Evolutionary conservation across 1,139 yeast species (phyloP).

Genomic region (Casaregolazyma suthepensis): DNA sequence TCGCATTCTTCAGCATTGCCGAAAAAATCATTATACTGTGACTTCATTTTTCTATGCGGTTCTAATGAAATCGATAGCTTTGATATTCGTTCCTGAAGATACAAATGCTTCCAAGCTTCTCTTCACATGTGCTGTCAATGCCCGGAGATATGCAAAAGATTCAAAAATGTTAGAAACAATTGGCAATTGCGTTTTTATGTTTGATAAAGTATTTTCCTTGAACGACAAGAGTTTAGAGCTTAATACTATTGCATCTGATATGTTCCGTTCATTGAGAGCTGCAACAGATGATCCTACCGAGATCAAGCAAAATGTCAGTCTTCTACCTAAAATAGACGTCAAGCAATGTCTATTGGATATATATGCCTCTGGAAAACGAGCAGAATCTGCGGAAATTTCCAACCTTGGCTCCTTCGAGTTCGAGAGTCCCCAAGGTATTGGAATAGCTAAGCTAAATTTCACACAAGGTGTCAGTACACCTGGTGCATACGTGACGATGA

Average conservation of each 20-base stretch:
- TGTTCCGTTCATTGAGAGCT: constrained; percentile 7
- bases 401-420: constrained; percentile 17
- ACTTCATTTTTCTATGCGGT: constrained; percentile 12
- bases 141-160: constrained; percentile 14
- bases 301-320: constrained; percentile 14
- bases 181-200: constrained; percentile 18
- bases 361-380: constrained; percentile 8
- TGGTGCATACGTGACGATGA: constrained; percentile 12
- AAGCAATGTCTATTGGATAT: constrained; percentile 9
- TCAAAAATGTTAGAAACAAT: constrained; percentile 2
- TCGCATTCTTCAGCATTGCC: constrained; percentile 9
- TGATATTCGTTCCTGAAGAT: not conserved
- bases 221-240: not conserved
- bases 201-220: constrained; percentile 10
- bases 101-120: constrained; percentile 12
- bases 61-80: constrained; percentile 7
- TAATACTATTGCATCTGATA: constrained; percentile 12
- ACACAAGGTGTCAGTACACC: constrained; percentile 13
- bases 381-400: constrained; percentile 18
- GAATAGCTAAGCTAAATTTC: constrained; percentile 10
- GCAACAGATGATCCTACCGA: constrained; percentile 9
- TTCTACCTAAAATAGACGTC: constrained; percentile 14
- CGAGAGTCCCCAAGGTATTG: not conserved
- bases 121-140: constrained; percentile 19
- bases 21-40: constrained; percentile 7